Percentiles rank a stretch among this genome's conserved stretches.
These are phyloP conservation scores for Yarrowia deformans DNA, from an alignment of 805 yeast species.

Conservation along the genomic window DNA sequence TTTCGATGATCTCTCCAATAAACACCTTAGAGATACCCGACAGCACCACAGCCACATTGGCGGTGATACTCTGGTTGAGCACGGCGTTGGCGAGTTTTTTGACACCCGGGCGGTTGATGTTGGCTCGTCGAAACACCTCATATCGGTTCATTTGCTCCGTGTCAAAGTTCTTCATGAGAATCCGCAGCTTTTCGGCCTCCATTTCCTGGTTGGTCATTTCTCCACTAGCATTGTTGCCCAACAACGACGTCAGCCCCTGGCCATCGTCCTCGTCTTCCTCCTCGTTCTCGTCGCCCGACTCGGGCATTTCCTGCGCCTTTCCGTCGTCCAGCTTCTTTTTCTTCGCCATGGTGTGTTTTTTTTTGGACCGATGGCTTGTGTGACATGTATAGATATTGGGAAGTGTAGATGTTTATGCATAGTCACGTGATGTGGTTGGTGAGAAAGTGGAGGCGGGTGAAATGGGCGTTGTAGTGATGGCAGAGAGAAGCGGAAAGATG, in stretches of 20 bases:
- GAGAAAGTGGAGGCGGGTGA: background rate
- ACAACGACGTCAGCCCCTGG: slow-evolving; percentile 18
- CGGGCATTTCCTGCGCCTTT: slow-evolving; percentile 46
- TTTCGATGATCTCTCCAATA: slow-evolving; percentile 87
- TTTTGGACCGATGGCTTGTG: background rate
- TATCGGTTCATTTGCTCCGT: slow-evolving; percentile 86
- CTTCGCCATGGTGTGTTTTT: slow-evolving; percentile 5
- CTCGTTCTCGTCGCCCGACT: slow-evolving; percentile 40
- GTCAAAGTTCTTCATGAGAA: slow-evolving; percentile 75
- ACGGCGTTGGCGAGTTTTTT: slow-evolving; percentile 81
- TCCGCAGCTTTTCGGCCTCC: slow-evolving; percentile 51
- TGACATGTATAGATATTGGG: no score
- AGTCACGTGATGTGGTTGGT: background rate
- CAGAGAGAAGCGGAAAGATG: background rate
- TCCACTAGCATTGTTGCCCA: slow-evolving; percentile 28
- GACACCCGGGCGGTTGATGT: slow-evolving; percentile 73
- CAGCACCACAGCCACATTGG: slow-evolving; percentile 77
- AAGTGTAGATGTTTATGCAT: slow-evolving; percentile 10
- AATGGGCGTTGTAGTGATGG: background rate
- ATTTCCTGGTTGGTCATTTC: slow-evolving; percentile 43
- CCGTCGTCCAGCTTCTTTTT: slow-evolving; percentile 36
- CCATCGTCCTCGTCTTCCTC: slow-evolving; percentile 40
- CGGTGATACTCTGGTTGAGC: slow-evolving; percentile 79
- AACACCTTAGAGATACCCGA: slow-evolving; percentile 89
- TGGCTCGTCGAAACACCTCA: slow-evolving; percentile 84